phyloP scores from a whole-genome alignment of 495 filamentous ascomycete species.

The Friedmanniomyces simplex region DNA sequence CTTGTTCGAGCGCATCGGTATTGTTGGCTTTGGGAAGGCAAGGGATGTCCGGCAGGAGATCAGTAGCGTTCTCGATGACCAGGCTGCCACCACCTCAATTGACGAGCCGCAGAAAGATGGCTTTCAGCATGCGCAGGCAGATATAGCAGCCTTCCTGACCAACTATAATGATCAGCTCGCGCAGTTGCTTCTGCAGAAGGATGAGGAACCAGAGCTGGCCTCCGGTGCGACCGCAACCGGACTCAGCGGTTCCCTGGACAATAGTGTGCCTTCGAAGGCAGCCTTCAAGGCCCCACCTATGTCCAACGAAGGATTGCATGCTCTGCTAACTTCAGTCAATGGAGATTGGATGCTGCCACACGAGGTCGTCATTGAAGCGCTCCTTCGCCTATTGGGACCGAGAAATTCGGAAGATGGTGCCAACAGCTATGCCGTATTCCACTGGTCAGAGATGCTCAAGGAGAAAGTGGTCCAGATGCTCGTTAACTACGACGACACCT shows the following conservation, averaged over 20 bases:
- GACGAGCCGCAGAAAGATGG: neutral
- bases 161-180: conserved; percentile 11
- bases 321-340: conserved; percentile 24
- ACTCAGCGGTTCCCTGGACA: neutral
- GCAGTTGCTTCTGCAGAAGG: neutral
- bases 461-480: conserved; percentile 57
- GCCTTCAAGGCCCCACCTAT: neutral
- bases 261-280: neutral
- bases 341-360: conserved; percentile 25
- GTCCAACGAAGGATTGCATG: conserved; percentile 16
- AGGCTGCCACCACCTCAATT: neutral
- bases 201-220: conserved; percentile 3
- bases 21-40: conserved; percentile 31
- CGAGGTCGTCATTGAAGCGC: conserved; percentile 27
- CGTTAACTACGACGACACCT: conserved; percentile 54
- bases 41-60: conserved; percentile 14
- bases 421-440: conserved; percentile 49
- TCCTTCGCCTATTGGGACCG: conserved; percentile 24
- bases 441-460: conserved; percentile 69
- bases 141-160: conserved; percentile 8
- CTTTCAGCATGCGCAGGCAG: neutral
- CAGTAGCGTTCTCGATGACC: neutral
- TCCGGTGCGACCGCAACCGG: neutral
- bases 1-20: conserved; percentile 58
- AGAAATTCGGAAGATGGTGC: conserved; percentile 17